Base-by-base conservation (phyloP, 2,329 filamentous ascomycete genomes). In the Fusarium avenaceum region DNA sequence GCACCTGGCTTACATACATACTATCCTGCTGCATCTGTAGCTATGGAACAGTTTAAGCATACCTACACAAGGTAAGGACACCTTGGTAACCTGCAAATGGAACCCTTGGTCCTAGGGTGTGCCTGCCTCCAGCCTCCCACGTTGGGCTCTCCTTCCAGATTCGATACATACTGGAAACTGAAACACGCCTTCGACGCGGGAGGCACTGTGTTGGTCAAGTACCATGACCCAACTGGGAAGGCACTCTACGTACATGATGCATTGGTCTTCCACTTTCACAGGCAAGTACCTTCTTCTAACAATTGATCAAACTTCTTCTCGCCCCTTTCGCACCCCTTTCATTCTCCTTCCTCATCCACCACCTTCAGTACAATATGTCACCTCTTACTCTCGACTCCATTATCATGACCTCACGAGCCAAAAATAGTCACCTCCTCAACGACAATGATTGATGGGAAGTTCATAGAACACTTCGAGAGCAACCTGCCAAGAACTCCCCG, bases 141-240 rank as follows among this genome's bases (percentile, higher is more conserved):
- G 28, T 49, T 69, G 35, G 20, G 47, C 48, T 70, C 51, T 63
- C 54, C 49, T 60, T 55, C 55, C 63, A 44, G 47, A 65, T 65
- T 67, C 51, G 69, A 63, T 55, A 63, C 47, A 48, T 52, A n/a
- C 63, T 69, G 60, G 57, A 72, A 65, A 66, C 67, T 73, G 71
- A 73, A 73, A 73, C 71, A 54, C 45, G 55, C 47, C 56, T 68
- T 61, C 33, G 58, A 43, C 40, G 30, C n/a, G 32, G 49, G 57
- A 63, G 43, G 39, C 45, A 48, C 51, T 54, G 46, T 45, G 56
- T 57, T 59, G 46, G 65, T 60, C 45, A 64, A 63, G 33, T 49
- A 24, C 55, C 52, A 46, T 22, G 26, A n/a, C 61, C 63, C 40
- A 68, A 50, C 24, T 24, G 22, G 52, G 64, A 67, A 66, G 61